phyloP scores from a whole-genome alignment of 768 basidiomycete genomes.

The Chiua virens region DNA sequence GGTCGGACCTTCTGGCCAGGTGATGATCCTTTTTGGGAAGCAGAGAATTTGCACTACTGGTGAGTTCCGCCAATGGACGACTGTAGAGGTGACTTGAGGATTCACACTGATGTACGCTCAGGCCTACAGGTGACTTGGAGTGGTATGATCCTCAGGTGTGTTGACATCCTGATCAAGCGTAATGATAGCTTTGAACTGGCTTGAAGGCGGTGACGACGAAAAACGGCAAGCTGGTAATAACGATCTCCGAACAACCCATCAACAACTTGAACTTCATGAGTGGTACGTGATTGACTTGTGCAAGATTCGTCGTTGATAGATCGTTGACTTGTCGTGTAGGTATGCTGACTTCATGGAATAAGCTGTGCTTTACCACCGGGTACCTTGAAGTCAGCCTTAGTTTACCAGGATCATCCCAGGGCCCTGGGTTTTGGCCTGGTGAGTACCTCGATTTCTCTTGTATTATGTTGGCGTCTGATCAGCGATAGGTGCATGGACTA shows the following conservation, averaged over 20 bases:
- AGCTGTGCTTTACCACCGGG: conserved; percentile 91
- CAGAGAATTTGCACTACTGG: conserved; percentile 86
- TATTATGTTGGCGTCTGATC: conserved; percentile 3
- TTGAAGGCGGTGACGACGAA: conserved; percentile 65
- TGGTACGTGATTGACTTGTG: conserved; percentile 42
- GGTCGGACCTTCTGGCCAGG: conserved; percentile 76
- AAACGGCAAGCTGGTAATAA: conserved; percentile 79
- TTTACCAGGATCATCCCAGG: conserved; percentile 59
- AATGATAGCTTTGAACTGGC: neutral
- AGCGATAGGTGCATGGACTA: conserved; percentile 60
- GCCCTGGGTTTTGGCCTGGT: conserved; percentile 88
- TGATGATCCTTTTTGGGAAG: conserved; percentile 87
- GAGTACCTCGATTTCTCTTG: conserved; percentile 29
- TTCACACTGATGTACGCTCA: conserved; percentile 17
- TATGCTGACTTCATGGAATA: conserved; percentile 88
- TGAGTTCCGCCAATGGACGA: conserved; percentile 12
- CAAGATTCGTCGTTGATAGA: neutral
- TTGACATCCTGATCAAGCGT: conserved; percentile 1
- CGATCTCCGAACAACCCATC: conserved; percentile 63
- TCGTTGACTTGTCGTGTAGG: conserved; percentile 34
- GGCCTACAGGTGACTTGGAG: conserved; percentile 74
- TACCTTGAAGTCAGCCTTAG: conserved; percentile 85
- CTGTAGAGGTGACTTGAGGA: neutral
- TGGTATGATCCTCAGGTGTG: conserved; percentile 79
- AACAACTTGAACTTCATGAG: conserved; percentile 86